Conservation (phyloP, 495 filamentous ascomycete genomes). For the Penicillium subrubescens region DNA sequence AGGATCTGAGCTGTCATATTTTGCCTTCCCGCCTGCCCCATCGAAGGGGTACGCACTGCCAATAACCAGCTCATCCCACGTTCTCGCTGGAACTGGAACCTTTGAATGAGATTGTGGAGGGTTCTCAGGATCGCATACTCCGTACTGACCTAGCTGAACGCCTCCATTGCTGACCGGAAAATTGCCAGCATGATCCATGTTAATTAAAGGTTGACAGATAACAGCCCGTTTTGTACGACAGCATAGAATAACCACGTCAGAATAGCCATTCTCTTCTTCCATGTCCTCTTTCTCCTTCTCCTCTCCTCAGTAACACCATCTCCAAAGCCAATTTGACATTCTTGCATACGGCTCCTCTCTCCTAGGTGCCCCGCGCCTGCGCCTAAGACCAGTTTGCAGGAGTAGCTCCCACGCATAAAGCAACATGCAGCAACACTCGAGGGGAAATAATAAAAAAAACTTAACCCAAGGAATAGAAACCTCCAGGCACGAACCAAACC, state of each 20-base stretch:
- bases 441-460: background rate
- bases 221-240: background rate
- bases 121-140: background rate
- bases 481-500: conserved; percentile 32
- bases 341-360: conserved; percentile 14
- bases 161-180: background rate
- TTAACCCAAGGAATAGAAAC: background rate
- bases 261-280: background rate
- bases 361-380: conserved; percentile 16
- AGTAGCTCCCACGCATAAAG: conserved; percentile 25
- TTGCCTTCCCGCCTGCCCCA: conserved; percentile 26
- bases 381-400: conserved; percentile 27
- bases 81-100: conserved; percentile 13
- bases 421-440: conserved; percentile 20
- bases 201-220: background rate
- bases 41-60: background rate
- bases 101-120: background rate
- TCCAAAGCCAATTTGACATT: conserved; percentile 12
- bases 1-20: conserved; percentile 47
- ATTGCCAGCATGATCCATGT: background rate
- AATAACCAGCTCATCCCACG: conserved; percentile 26
- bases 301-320: background rate
- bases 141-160: background rate
- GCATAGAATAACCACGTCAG: background rate
- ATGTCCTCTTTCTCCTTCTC: background rate